Conservation (phyloP, 75 land plant genomes). For the Gnetum montanum region DNA sequence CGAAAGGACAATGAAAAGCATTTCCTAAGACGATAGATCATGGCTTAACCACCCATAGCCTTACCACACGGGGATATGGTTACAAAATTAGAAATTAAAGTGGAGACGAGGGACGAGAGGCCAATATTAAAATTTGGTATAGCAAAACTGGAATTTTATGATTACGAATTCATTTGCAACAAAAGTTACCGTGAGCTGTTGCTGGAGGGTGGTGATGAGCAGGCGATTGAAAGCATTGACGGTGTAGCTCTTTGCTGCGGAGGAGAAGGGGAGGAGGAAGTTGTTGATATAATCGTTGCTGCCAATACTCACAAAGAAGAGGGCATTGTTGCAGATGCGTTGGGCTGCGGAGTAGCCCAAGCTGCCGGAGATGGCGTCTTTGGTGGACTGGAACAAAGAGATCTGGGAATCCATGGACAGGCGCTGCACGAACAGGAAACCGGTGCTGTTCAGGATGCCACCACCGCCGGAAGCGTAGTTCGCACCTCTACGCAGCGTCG, state of each 20-base stretch:
- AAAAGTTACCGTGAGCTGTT: constrained; percentile 39
- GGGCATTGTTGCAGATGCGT: constrained; percentile 26
- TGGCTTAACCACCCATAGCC: no score
- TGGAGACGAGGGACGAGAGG: no score
- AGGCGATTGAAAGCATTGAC: constrained; percentile 29
- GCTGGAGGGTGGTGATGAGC: constrained; percentile 29
- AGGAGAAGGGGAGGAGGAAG: constrained; percentile 47
- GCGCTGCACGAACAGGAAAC: constrained; percentile 21
- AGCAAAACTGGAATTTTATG: not conserved
- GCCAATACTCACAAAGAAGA: constrained; percentile 48
- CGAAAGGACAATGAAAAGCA: no score
- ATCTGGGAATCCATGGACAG: constrained; percentile 52
- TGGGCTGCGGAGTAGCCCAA: constrained; percentile 37
- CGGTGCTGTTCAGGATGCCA: constrained; percentile 69
- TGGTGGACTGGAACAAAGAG: constrained; percentile 33
- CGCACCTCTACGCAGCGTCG: constrained; percentile 45
- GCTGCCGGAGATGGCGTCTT: constrained; percentile 15
- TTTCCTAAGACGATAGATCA: no score
- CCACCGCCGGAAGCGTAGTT: constrained; percentile 82
- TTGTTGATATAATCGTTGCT: constrained; percentile 85
- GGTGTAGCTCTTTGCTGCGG: constrained; percentile 41
- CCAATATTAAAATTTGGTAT: not conserved
- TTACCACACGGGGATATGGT: not conserved
- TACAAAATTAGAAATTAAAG: no score
- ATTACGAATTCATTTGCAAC: no score